These are phyloP conservation scores for Thelephora terrestris DNA, from an alignment of 1,284 basidiomycete genomes.

Conservation along the genomic window DNA sequence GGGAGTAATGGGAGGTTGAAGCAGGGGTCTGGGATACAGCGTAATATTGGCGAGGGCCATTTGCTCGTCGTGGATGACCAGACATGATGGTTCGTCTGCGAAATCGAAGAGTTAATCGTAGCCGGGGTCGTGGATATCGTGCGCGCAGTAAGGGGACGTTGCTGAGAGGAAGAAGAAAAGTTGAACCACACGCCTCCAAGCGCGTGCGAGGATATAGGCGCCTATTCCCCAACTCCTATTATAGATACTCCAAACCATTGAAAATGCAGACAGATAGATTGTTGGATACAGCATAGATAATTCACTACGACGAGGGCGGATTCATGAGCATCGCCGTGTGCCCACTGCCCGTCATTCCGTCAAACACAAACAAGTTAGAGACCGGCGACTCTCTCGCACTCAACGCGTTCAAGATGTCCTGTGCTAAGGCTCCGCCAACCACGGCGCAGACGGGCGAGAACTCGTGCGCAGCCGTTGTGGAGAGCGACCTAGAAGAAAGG, in stretches of 20 bases:
- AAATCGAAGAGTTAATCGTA: no score
- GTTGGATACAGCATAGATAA: no score
- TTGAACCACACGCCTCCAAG: no score
- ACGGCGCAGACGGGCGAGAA: slow-evolving; percentile 89
- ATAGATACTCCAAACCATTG: no score
- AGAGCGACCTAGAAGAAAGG: slow-evolving; percentile 36
- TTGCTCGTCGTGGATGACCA: slow-evolving; percentile 26
- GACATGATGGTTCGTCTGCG: slow-evolving; percentile 21
- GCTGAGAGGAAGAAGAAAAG: no score
- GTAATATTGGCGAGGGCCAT: slow-evolving; percentile 33
- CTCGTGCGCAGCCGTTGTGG: slow-evolving; percentile 69
- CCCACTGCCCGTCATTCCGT: slow-evolving; percentile 71
- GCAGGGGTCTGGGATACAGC: slow-evolving; percentile 40
- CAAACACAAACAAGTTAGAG: slow-evolving; percentile 86
- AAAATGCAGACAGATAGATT: no score
- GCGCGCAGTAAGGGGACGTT: no score
- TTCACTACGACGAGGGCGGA: no score
- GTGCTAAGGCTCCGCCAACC: slow-evolving; percentile 87
- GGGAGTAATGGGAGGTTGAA: slow-evolving; percentile 1
- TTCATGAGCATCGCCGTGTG: not conserved
- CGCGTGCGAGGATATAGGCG: no score
- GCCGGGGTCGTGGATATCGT: no score
- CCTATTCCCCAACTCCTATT: no score
- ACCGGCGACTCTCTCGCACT: slow-evolving; percentile 87
- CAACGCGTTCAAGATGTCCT: slow-evolving; percentile 89